Evolutionary conservation across 495 filamentous ascomycete genomes (phyloP).

Genomic region (Talaromyces trachyspermus): DNA sequence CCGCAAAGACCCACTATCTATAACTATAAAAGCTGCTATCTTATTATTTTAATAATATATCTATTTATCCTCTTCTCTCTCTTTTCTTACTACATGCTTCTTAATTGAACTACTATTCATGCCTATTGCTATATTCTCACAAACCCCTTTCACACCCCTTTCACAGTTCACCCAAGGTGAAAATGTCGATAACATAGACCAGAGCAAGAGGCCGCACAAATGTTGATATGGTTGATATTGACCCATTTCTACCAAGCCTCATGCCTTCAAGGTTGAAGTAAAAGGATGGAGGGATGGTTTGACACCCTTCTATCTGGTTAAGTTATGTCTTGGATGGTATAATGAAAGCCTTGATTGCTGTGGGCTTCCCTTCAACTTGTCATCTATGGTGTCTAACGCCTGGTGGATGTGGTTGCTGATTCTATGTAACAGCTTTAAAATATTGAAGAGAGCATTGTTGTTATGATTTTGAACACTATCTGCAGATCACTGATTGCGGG

Average conservation of each 20-base stretch:
- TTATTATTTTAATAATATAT: neutral
- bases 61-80: neutral
- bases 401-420: neutral
- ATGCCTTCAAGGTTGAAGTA: neutral
- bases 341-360: neutral
- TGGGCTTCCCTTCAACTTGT: neutral
- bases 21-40: neutral
- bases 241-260: neutral
- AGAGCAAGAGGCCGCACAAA: neutral
- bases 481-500: neutral
- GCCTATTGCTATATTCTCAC: no score
- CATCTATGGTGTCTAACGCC: neutral
- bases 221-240: neutral
- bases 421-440: neutral
- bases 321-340: neutral
- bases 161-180: neutral
- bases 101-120: no score
- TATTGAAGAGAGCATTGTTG: neutral
- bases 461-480: neutral
- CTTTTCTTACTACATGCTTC: neutral
- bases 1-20: neutral
- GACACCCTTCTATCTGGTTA: neutral
- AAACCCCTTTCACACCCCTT: no score
- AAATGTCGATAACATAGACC: neutral
- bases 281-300: neutral